Evolutionary conservation across 192 early-diverging fungal genomes (phyloP), one percentile per base, ranked within the genome.

Genomic region (Coemansia sp.): DNA sequence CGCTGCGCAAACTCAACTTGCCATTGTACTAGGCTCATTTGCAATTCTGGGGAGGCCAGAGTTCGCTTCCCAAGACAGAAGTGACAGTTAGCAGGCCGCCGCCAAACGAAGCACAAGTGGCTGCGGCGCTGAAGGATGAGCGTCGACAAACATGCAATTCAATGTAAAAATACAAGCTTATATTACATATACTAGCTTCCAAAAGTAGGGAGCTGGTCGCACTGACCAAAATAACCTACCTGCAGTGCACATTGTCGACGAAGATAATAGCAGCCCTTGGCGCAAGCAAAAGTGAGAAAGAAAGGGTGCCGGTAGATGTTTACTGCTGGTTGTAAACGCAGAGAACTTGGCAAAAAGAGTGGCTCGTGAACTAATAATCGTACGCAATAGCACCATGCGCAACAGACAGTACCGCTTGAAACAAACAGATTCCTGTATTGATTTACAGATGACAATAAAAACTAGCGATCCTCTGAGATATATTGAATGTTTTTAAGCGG

Each of bases 191-290:
- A 23, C 25, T 39, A 21, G 33, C 19, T 60, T 31, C n/a, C 19
- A 3, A 60, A 60, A 31, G 19, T 23, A 21, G 36, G 58, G 21
- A 50, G 59, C 33, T n/a, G 30, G 23, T n/a, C 11, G 36, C 36
- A 39, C 8, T 36, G 33, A 20, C 22, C 1, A 20, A 46, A 42
- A 23, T 36, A 42, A 53, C 61, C 53, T 63, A 63, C 61, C 29
- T 53, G 19, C 31, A 30, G 25, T 14, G 21, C 23, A 32, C 61
- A 63, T 63, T 63, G 61, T 63, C 30, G 61, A 63, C 51, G 31
- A n/a, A 53, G 31, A 63, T 63, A 52, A 63, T 53, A 33, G 51
- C 51, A 53, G 30, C 42, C 24, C 19, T 53, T 53, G 46, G 19
- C 25, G 39, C 39, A 17, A 46, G 14, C 39, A 31, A 52, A 22